phyloP scores from a whole-genome alignment of 2,329 filamentous ascomycete species.

The Arthroderma sp. region DNA sequence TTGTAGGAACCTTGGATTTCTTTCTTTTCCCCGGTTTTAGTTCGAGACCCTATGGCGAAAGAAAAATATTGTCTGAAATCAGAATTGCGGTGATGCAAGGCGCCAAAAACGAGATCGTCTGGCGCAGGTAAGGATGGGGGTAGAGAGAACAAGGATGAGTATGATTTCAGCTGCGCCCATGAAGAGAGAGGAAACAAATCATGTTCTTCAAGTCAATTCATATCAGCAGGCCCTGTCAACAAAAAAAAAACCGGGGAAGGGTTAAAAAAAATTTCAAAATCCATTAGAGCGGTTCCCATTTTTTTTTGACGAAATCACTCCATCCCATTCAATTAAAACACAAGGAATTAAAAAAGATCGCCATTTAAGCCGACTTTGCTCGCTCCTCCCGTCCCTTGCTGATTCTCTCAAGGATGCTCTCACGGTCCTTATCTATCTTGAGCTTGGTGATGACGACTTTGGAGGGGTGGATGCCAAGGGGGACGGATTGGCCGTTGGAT shows the following conservation, averaged over 20 bases:
- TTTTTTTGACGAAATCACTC: not conserved
- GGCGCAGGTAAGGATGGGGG: too few species aligned
- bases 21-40: too few species aligned
- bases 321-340: conserved; percentile 3
- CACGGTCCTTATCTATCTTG: conserved; percentile 58
- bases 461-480: conserved; percentile 85
- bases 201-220: too few species aligned
- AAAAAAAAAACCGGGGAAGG: not conserved
- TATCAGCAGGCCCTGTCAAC: not conserved
- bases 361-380: conserved; percentile 6
- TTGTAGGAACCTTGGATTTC: not conserved
- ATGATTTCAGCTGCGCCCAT: too few species aligned
- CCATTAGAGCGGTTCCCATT: too few species aligned
- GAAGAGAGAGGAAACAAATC: too few species aligned
- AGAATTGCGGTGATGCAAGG: too few species aligned
- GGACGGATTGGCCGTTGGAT: conserved; percentile 90
- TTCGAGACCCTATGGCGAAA: too few species aligned
- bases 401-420: conserved; percentile 35
- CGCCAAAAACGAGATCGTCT: too few species aligned
- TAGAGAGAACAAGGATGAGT: too few species aligned
- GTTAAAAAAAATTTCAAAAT: not conserved
- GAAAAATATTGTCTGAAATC: too few species aligned
- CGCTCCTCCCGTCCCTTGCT: conserved; percentile 33
- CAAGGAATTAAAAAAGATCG: not conserved
- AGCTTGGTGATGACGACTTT: conserved; percentile 98